Percentiles rank a stretch among this genome's conserved stretches.
These are phyloP conservation scores for Salvia hispanica DNA, from an alignment of 257 asterid species.

Conservation along the genomic window DNA sequence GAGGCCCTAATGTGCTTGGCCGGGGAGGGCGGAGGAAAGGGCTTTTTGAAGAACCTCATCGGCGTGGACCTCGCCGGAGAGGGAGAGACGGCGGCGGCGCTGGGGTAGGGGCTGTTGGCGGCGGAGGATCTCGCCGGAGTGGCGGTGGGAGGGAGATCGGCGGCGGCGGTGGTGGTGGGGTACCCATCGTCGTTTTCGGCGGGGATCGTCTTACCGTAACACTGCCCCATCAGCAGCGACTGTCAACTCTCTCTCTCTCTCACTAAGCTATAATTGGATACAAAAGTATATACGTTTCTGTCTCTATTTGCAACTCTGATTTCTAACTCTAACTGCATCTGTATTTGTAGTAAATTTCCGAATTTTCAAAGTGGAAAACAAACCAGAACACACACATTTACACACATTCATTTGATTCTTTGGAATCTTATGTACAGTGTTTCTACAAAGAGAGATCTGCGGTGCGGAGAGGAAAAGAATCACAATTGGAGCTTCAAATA, in stretches of 20 bases:
- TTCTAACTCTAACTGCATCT: not conserved
- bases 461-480: not conserved
- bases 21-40: constrained; percentile 95
- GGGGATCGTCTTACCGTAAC: constrained; percentile 89
- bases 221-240: constrained; percentile 61
- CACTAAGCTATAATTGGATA: constrained; percentile 4
- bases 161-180: constrained; percentile 32
- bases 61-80: constrained; percentile 96
- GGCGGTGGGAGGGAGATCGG: constrained; percentile 44
- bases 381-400: not conserved
- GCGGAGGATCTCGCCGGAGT: constrained; percentile 82
- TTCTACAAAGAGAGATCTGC: constrained; percentile 19
- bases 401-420: not conserved
- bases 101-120: constrained; percentile 67
- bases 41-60: constrained; percentile 70
- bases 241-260: constrained; percentile 36
- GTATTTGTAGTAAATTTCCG: not conserved
- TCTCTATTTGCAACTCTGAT: constrained; percentile 8
- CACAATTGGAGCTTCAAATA: no score
- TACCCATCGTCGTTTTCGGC: constrained; percentile 50
- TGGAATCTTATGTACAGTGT: not conserved
- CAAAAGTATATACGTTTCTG: constrained; percentile 23
- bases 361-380: constrained; percentile 19
- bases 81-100: constrained; percentile 66
- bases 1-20: constrained; percentile 97